These are phyloP conservation scores for Tephrocybe sp. DNA, from an alignment of 768 basidiomycete species.

Conservation along the genomic window DNA sequence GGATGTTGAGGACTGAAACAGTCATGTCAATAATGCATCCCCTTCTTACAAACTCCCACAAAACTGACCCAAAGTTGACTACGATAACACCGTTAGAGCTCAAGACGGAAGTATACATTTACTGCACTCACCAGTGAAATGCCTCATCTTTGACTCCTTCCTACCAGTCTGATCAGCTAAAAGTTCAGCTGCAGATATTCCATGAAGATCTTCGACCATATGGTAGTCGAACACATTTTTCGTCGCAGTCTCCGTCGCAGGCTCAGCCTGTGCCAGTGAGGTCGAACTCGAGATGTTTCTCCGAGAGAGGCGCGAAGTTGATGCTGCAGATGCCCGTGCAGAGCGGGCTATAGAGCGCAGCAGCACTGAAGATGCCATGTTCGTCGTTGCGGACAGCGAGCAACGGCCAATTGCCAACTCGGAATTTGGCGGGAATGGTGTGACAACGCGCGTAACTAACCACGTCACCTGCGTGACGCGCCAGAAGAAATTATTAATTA, in stretches of 20 bases:
- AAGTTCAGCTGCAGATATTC: constrained; percentile 76
- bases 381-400: constrained; percentile 29
- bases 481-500: too few species aligned
- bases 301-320: constrained; percentile 26
- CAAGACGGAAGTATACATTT: not conserved
- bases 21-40: not conserved
- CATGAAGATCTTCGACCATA: constrained; percentile 83
- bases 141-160: constrained; percentile 81
- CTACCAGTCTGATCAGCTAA: constrained; percentile 67
- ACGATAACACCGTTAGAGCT: constrained; percentile 10
- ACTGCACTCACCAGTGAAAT: constrained; percentile 79
- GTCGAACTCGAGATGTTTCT: constrained; percentile 40
- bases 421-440: constrained; percentile 36
- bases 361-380: constrained; percentile 62
- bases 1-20: constrained; percentile 87
- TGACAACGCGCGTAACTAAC: constrained; percentile 23
- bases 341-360: constrained; percentile 62
- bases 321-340: constrained; percentile 29
- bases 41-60: not conserved
- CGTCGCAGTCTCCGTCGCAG: constrained; percentile 25
- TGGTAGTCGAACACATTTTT: constrained; percentile 66
- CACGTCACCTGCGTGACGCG: too few species aligned
- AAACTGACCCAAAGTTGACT: constrained; percentile 93
- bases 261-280: constrained; percentile 29
- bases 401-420: constrained; percentile 16